phyloP scores from a whole-genome alignment of 176 grass and related monocot species.

The Juncus effusus region DNA sequence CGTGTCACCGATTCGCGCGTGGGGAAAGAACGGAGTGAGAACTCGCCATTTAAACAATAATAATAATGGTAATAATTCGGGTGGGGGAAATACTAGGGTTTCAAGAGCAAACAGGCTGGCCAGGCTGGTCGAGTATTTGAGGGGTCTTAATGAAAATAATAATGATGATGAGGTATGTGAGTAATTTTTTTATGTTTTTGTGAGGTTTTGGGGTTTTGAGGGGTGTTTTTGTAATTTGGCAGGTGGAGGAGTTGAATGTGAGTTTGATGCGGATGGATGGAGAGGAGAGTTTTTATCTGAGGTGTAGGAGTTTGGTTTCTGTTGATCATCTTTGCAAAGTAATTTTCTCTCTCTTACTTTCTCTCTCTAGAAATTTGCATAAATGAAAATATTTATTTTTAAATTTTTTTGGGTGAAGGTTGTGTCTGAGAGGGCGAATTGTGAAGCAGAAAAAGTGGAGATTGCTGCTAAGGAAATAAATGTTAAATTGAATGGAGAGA shows the following conservation, averaged over 20 bases:
- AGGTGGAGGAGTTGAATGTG: constrained; percentile 13
- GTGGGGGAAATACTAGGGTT: neutral
- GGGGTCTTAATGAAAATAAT: constrained; percentile 1
- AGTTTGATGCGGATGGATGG: neutral
- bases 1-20: neutral
- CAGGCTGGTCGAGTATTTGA: neutral
- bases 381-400: neutral
- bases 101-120: neutral
- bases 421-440: neutral
- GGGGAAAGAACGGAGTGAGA: constrained; percentile 9
- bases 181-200: neutral
- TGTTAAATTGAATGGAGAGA: neutral
- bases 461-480: constrained; percentile 2
- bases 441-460: constrained; percentile 13
- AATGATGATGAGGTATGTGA: constrained; percentile 4
- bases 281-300: constrained; percentile 11
- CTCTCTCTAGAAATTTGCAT: constrained; percentile 3
- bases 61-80: neutral
- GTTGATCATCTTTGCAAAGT: constrained; percentile 6
- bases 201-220: neutral
- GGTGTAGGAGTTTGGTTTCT: neutral
- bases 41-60: neutral
- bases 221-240: constrained; percentile 14
- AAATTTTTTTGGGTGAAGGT: constrained; percentile 8
- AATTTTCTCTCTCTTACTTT: constrained; percentile 11